Conservation (phyloP, 2,329 filamentous ascomycete species). For the Arthrobotrys iridis region DNA sequence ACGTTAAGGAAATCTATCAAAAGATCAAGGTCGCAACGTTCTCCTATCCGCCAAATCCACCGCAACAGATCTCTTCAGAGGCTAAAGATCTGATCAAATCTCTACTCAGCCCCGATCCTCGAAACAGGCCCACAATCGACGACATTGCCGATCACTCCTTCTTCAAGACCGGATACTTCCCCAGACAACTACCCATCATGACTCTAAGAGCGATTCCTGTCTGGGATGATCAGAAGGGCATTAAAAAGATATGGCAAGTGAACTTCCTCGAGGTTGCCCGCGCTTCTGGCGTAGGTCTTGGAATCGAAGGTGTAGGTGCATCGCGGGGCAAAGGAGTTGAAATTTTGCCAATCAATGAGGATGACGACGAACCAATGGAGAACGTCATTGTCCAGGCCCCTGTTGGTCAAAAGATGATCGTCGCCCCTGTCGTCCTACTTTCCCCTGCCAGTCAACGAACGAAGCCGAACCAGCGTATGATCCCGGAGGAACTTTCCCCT, state of each 20-base stretch:
- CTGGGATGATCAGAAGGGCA: constrained; percentile 60
- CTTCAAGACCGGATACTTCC: constrained; percentile 80
- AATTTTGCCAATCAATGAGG: constrained; percentile 48
- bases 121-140: constrained; percentile 78
- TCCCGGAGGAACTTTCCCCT: constrained; percentile 51
- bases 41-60: constrained; percentile 67
- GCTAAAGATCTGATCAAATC: constrained; percentile 80
- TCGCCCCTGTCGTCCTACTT: constrained; percentile 48
- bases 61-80: constrained; percentile 77
- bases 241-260: constrained; percentile 51
- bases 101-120: constrained; percentile 76
- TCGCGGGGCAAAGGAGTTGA: constrained; percentile 52
- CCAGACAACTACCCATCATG: constrained; percentile 64
- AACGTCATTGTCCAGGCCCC: constrained; percentile 52
- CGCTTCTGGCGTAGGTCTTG: constrained; percentile 56
- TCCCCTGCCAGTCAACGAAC: constrained; percentile 46
- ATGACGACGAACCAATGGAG: constrained; percentile 37
- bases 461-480: constrained; percentile 46
- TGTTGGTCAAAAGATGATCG: constrained; percentile 50
- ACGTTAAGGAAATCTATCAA: constrained; percentile 83
- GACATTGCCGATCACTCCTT: constrained; percentile 81
- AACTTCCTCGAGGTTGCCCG: constrained; percentile 57
- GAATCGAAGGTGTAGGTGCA: constrained; percentile 56
- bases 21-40: constrained; percentile 59
- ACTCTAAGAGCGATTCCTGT: constrained; percentile 64